Evolutionary conservation across 176 grass and related monocot species (phyloP), one percentile per base, ranked within the genome.

Genomic region (Aegilops bicornis): DNA sequence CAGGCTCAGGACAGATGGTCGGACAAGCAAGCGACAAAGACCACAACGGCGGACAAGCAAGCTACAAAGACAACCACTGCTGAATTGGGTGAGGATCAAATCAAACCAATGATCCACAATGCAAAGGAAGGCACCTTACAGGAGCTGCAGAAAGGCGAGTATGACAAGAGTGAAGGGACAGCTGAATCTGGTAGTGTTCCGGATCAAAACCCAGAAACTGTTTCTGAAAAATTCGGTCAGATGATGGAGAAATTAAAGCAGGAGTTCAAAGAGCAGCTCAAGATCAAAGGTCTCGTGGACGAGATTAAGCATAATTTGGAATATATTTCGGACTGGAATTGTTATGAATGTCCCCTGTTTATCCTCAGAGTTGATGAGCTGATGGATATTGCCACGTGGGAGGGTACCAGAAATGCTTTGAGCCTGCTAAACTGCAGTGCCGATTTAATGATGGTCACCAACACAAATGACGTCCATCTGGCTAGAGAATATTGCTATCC

Each of bases 191-290:
- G 10, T 42, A 2, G 19, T 72, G 36, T 14, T 72, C 35, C 22
- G 0, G 20, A 72, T 72, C 20, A 72, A 72, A 72, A 7, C 36
- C 10, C 5, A 23, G 69, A 72, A 72, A 14, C 0, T 7, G 10
- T 24, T 72, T 42, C 22, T 42, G 36, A 42, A 14, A 24, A 72
- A 72, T 3, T 72, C 0, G 69, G 36, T 24, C 22, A 72, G 5
- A 72, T 72, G 69, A 72, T 72, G 20, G 69, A 72, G 0, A 72
- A 72, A 42, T 3, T 72, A 39, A 72, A 72, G 69, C 22, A 72
- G 2, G 69, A 42, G 67, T 69, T 69, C 31, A 69, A 69, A 11
- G 54, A 58, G 54, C 54, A 58, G 54, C 54, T 58, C 54, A 71
- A 17, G 65, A 45, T 45, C 4, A 22, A 74, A 48, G 42, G 47